Evolutionary conservation across 768 basidiomycete genomes (phyloP).

Genomic region (Imleria badia): DNA sequence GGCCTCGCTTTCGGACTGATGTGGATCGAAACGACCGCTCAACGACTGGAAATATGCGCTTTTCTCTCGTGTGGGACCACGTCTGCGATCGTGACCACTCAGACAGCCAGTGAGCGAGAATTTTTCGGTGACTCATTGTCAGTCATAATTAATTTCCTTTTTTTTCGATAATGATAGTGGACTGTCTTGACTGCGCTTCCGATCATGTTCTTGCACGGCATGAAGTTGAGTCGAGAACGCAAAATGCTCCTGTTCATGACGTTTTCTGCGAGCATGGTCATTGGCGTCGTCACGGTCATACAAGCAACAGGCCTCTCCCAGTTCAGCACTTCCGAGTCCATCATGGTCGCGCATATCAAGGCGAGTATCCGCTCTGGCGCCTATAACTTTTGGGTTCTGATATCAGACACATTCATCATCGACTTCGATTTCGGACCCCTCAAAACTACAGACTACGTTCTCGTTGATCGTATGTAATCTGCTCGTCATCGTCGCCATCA

Average conservation of each 20-base stretch:
- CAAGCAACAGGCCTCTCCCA: conserved; percentile 9
- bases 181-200: conserved; percentile 6
- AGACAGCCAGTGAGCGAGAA: conserved; percentile 8
- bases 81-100: background rate
- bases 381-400: background rate
- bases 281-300: conserved; percentile 12
- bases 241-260: conserved; percentile 6
- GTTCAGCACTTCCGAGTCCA: background rate
- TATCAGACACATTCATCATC: background rate
- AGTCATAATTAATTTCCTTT: background rate
- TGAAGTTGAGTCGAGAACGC: conserved; percentile 2
- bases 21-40: conserved; percentile 7
- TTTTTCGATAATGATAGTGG: background rate
- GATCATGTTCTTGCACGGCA: background rate
- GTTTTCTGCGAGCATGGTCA: conserved; percentile 17
- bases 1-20: conserved; percentile 13
- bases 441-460: background rate
- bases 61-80: background rate
- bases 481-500: conserved; percentile 20
- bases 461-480: conserved; percentile 20
- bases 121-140: background rate
- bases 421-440: background rate
- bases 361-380: background rate
- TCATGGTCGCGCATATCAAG: conserved; percentile 15
- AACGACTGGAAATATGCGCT: conserved; percentile 4